Base-by-base conservation (phyloP, 2,329 filamentous ascomycete species). In the Saccharata proteae region DNA sequence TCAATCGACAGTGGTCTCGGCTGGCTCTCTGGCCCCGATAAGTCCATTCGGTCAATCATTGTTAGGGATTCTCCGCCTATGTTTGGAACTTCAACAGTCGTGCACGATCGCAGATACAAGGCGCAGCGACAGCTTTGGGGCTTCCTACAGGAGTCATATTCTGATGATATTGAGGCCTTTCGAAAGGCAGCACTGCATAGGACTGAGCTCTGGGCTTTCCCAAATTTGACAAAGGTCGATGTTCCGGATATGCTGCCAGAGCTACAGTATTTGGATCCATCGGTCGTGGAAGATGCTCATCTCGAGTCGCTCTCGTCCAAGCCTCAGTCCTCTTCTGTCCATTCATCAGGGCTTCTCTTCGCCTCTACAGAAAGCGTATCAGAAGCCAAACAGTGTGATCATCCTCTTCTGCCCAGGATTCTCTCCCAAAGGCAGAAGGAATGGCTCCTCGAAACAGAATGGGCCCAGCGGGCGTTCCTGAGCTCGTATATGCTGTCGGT, bases 1-100 rank as follows among this genome's bases (percentile, higher is more conserved):
- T 79, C 72, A 12, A 64, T 80, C 23, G 73, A 80, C 44, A 74
- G 67, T 34, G 76, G 77, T 7, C 59, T 81, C 21, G 78, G 78
- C 8, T 81, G 74, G 62, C 61, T 82, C 8, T 58, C 59, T 27
- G 75, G 76, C 1, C 71, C 75, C 2, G 74, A 80, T 46, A 54
- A 63, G 12, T 67, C 64, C 1, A 54, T 65, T 22, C 51, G 59
- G 13, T 64, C 64, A 26, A 57, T 58, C 5, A 56, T 67, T 13
- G 57, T 67, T 27, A 53, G 59, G 12, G 56, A 55, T 2, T 10
- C 5, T 3, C 48, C 55, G 16, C 39, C 47, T 6, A n/a, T 73
- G 1, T 72, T 74, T 43, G 64, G 65, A 8, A 46, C 45, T 22
- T 43, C 36, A 7, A 55, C 51, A 43, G 42, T 32, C 26, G 44